phyloP scores from a whole-genome alignment of 2,329 filamentous ascomycete genomes.

The Alternaria conjuncta region DNA sequence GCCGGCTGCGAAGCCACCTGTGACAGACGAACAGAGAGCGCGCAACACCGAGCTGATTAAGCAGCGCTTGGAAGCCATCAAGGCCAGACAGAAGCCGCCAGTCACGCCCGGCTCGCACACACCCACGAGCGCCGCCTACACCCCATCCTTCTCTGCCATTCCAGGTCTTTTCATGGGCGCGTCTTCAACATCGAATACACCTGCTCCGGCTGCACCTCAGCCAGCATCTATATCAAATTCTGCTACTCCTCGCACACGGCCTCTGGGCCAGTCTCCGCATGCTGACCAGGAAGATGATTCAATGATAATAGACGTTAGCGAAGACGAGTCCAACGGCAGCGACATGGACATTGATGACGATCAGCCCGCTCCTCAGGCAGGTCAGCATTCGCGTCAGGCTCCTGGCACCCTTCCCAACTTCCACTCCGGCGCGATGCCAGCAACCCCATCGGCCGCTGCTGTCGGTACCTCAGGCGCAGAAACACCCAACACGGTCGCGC shows the following conservation, averaged over 20 bases:
- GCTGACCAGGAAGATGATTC: constrained; percentile 64
- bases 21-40: constrained; percentile 53
- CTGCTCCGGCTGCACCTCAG: constrained; percentile 16
- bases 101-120: constrained; percentile 4
- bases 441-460: constrained; percentile 29
- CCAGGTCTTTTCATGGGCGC: constrained; percentile 61
- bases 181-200: constrained; percentile 8
- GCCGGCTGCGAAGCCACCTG: constrained; percentile 20
- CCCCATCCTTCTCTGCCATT: constrained; percentile 49
- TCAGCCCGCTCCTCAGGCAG: constrained; percentile 50
- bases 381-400: constrained; percentile 12
- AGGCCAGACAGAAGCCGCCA: constrained; percentile 29
- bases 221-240: constrained; percentile 56
- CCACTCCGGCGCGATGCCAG: constrained; percentile 33
- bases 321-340: constrained; percentile 67
- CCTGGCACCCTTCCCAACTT: constrained; percentile 29
- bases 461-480: constrained; percentile 45
- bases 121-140: constrained; percentile 9
- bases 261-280: constrained; percentile 64
- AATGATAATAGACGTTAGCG: constrained; percentile 85
- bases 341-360: constrained; percentile 70
- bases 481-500: constrained; percentile 46
- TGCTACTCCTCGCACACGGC: constrained; percentile 60
- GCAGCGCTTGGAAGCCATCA: constrained; percentile 75
- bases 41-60: constrained; percentile 78